Base-by-base conservation (phyloP, 2,329 filamentous ascomycete species). In the Nakataea oryzae region DNA sequence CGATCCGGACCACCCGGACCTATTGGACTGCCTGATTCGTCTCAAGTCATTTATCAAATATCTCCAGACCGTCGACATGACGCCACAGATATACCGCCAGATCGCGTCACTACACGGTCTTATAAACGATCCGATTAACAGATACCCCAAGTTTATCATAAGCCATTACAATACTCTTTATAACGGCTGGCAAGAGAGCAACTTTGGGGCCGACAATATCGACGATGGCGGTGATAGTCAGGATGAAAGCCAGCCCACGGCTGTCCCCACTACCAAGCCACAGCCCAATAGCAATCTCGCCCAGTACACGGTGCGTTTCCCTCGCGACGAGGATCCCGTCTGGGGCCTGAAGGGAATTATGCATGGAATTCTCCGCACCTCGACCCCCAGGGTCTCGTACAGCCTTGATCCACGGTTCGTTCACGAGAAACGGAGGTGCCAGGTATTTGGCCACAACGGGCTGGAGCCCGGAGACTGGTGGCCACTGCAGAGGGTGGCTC, bases 401-500 rank as follows among this genome's bases (percentile, higher is more conserved):
- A 63, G 62, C 4, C 59, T 67, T 27, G 65, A 72, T 62, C 66
- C 63, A 1, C 50, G 41, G 24, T 27, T 30, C 9, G 29, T 11
- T 8, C 9, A 58, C 1, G 68, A 63, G 56, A 14, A 62, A 30
- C 32, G 41, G 11, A 64, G 67, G 2, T 65, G 67, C 11, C 62
- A 66, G 5, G 63, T 68, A 0, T 64, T 66, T 55, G 67, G 71
- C 17, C 64, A 75, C 64, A 78, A 77, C 65, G 69, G 69, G 5
- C 66, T 76, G 2, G 14, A 3, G 0, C 67, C 72, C 3, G 75
- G 76, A 11, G 67, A 79, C 32, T 86, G 83, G 83, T 86, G 77
- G 76, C 81, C 83, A 0, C 74, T 74, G 0, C 82, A 83, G 64
- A 70, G 81, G 0, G 78, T 74, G 12, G 76, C 80, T 0, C 68